phyloP scores from a whole-genome alignment of 768 basidiomycete genomes.

The Macrolepiota fuliginosa region DNA sequence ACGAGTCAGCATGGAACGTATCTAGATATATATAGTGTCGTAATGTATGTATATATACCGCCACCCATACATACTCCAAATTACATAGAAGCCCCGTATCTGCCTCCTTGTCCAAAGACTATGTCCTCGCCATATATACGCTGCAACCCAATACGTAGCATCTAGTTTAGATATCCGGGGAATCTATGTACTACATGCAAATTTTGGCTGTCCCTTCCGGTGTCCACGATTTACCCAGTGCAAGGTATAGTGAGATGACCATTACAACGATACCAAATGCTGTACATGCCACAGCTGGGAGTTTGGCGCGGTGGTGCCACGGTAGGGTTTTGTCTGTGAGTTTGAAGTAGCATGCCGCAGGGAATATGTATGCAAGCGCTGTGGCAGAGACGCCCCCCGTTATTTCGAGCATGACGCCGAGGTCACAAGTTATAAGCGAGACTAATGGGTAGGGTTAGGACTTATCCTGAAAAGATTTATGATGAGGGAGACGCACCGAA shows the following conservation, averaged over 20 bases:
- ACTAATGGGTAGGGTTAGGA: slow-evolving; percentile 44
- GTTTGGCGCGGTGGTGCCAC: slow-evolving; percentile 69
- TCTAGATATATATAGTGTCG: slow-evolving; percentile 6
- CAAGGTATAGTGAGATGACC: slow-evolving; percentile 72
- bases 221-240: slow-evolving; percentile 77
- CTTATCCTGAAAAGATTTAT: neutral
- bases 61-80: neutral
- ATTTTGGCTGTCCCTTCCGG: slow-evolving; percentile 65
- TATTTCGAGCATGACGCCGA: slow-evolving; percentile 98
- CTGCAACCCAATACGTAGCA: neutral
- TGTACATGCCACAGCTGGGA: slow-evolving; percentile 74
- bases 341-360: slow-evolving; percentile 83
- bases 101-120: too few species aligned
- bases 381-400: slow-evolving; percentile 96
- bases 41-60: slow-evolving; percentile 12
- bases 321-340: slow-evolving; percentile 54
- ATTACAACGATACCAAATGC: slow-evolving; percentile 77
- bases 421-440: slow-evolving; percentile 89
- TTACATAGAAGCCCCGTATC: neutral
- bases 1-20: neutral
- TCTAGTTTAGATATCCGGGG: neutral
- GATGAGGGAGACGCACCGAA: slow-evolving; percentile 26
- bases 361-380: slow-evolving; percentile 90
- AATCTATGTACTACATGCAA: slow-evolving; percentile 44
- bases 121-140: neutral